Evolutionary conservation across 106 monocot species (phyloP), one percentile per base, ranked within the genome.

Genomic region (Allium cepa): DNA sequence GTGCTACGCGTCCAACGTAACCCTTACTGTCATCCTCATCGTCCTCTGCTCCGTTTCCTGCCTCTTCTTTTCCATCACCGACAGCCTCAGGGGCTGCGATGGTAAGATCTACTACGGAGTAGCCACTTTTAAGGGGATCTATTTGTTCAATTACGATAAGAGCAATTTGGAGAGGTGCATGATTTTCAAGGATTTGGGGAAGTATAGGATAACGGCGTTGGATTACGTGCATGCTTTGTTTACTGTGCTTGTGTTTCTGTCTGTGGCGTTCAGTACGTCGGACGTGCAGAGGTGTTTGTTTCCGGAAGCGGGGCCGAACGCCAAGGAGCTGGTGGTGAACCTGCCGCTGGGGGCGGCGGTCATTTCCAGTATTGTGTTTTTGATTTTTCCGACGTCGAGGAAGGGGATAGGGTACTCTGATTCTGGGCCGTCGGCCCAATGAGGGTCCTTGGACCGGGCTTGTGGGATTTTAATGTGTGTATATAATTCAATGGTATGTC

Each of bases 31-130:
- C 13, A 26, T n/a, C 60, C 78, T 88, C 55, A 49, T 81, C 71
- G 3, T 61, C 68, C 0, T 71, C 50, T 79, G 81, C 66, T 64
- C 51, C 66, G 36, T 76, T 70, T 72, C 81, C 61, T 84, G 79
- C 77, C 0, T 74, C 76, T 81, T 84, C 79, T 79, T 80, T 81
- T 71, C 81, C 76, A 64, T 88, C 79, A 88, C 88, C 56, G 84
- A 88, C 71, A 81, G 76, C 71, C 9, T 79, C 51, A 26, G 48
- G 8, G 79, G 76, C 17, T 9, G 28, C 13, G 76, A 79, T 71
- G 88, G 84, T 11, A 76, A 80, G 64, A 51, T 73, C 73, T 81
- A 84, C 73, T 78, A 71, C 59, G 87, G 80, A 17, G 1, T 83
- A 6, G 79, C 79, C n/a, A 82, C 82, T 11, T 45, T 62, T 17